phyloP scores from a whole-genome alignment of 1,284 basidiomycete genomes.

The Puccinia triticina region DNA sequence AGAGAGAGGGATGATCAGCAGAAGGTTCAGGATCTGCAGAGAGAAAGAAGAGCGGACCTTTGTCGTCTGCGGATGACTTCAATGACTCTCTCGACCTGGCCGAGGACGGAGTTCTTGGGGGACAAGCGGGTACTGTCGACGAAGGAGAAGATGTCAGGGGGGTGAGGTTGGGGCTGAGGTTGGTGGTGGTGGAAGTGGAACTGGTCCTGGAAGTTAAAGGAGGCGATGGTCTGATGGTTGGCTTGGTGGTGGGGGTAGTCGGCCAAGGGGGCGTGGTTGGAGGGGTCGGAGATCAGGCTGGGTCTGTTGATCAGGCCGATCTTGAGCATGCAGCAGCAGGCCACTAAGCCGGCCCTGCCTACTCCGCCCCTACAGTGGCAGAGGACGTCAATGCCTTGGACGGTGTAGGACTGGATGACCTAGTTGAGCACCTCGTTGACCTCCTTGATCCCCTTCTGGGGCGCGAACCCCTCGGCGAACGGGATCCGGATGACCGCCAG shows the following conservation, averaged over 20 bases:
- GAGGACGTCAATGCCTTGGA: constrained; percentile 74
- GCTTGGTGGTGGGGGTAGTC: no score
- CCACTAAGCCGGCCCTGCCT: no score
- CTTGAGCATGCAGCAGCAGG: constrained; percentile 90
- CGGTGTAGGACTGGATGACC: constrained; percentile 74
- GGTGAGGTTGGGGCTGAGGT: constrained; percentile 51
- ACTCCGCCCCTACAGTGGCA: constrained; percentile 94
- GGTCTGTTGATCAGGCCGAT: constrained; percentile 70
- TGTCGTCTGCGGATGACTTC: constrained; percentile 72
- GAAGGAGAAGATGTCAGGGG: constrained; percentile 10
- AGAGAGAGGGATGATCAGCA: neutral
- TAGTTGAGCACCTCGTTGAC: constrained; percentile 73
- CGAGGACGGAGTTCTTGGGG: constrained; percentile 52
- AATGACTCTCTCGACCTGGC: constrained; percentile 71
- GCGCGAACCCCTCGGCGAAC: no score
- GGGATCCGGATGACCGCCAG: no score
- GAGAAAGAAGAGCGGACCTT: neutral
- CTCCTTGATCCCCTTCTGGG: constrained; percentile 59
- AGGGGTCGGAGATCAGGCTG: constrained; percentile 1
- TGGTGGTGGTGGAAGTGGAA: constrained; percentile 12
- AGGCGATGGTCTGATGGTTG: no score
- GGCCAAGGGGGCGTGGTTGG: no score
- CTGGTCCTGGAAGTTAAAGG: no score
- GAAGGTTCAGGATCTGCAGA: neutral
- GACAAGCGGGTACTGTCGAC: constrained; percentile 45